Base-by-base conservation (phyloP, 2,329 filamentous ascomycete species). In the Ophiostoma perfectum region DNA sequence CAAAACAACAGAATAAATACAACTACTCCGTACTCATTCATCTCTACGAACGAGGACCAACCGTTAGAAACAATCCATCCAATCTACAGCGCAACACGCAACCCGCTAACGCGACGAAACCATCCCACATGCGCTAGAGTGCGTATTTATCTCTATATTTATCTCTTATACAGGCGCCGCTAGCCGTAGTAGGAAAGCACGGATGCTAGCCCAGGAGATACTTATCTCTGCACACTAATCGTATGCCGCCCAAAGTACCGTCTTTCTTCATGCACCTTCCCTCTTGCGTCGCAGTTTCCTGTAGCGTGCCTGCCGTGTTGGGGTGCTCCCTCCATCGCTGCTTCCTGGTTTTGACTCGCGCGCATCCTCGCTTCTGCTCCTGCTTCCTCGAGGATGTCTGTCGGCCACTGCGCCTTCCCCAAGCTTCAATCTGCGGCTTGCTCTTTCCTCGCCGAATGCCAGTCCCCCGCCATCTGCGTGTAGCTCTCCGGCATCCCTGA, bases 71-170 rank as follows among this genome's bases (percentile, higher is more conserved):
- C 27, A 27, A 27, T 11, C n/a, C n/a, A 18, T 55, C 8, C 49
- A 55, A 55, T 55, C 49, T 55, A 55, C 49, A 55, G 49, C 27
- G 27, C 18, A 55, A 55, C n/a, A 52, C n/a, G 49, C 49, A 27
- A 18, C 18, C 49, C 49, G 49, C 49, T 27, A 52, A 52, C 49
- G 27, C 49, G 49, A n/a, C 49, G 18, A 55, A 55, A 55, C n/a
- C n/a, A 55, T 55, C 49, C 49, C 49, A 55, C n/a, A 55, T 55
- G 49, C 49, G 49, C 49, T 55, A 55, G 49, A 12, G n/a, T 55
- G 45, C 49, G 49, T 9, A 55, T 27, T 55, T 18, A n/a, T 18
- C 49, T 58, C 52, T 58, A 58, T 58, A 58, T 58, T 58, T 58
- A 58, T 58, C 52, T 58, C 18, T 58, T 58, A 58, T 27, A 58